phyloP scores from a whole-genome alignment of 352 stramenopile species.

The Saprolegnia diclina region DNA sequence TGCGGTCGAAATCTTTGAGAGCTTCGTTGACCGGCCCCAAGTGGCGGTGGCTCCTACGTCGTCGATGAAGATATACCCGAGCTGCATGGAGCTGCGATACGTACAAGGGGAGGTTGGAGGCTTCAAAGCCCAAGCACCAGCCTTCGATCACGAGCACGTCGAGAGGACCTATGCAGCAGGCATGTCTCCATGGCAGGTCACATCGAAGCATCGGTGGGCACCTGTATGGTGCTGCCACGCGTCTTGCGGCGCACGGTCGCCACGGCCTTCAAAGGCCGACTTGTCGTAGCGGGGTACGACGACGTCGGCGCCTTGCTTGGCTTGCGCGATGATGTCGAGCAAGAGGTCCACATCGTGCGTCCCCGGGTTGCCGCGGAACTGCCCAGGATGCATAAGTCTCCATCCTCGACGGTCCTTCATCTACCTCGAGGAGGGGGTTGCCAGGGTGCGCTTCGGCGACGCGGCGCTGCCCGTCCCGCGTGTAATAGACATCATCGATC shows the following conservation, averaged over 20 bases:
- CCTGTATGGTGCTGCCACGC: conserved; percentile 60
- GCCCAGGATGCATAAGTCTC: neutral
- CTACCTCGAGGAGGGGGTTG: conserved; percentile 76
- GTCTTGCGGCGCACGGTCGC: conserved; percentile 51
- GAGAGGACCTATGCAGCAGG: conserved; percentile 49
- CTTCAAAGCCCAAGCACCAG: conserved; percentile 80
- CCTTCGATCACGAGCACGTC: conserved; percentile 81
- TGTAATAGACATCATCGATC: conserved; percentile 80
- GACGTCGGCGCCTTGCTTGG: conserved; percentile 39
- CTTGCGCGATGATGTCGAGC: conserved; percentile 49
- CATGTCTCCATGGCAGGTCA: neutral
- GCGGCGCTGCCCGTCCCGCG: conserved; percentile 50
- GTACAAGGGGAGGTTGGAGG: conserved; percentile 17
- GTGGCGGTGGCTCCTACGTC: conserved; percentile 35
- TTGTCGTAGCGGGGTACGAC: conserved; percentile 80
- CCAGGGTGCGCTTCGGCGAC: conserved; percentile 49
- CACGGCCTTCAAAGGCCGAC: conserved; percentile 58
- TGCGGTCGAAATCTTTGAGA: conserved; percentile 49
- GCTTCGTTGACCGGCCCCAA: conserved; percentile 62
- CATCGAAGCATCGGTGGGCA: conserved; percentile 28
- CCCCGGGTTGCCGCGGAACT: conserved; percentile 78
- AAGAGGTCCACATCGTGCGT: conserved; percentile 75
- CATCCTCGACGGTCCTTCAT: neutral
- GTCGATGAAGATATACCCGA: conserved; percentile 6
- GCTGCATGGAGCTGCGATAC: neutral